Base-by-base conservation (phyloP, 2,329 filamentous ascomycete genomes). In the Phoma sp. region DNA sequence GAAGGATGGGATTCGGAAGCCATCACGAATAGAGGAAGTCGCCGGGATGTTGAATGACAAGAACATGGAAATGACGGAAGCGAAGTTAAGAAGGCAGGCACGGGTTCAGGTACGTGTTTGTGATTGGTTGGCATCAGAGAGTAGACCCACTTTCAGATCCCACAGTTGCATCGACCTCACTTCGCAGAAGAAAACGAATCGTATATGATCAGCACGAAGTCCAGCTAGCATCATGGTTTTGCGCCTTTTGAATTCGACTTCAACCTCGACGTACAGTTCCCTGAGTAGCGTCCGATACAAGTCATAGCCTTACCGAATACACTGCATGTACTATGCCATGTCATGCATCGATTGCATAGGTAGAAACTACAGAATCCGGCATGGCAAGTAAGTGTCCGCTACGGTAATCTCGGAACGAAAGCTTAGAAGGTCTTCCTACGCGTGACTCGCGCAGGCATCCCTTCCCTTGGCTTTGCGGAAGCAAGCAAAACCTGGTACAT, bases 401-500 rank as follows among this genome's bases (percentile, higher is more conserved):
- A 9, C 23, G 23, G 9, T 9, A 9, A 25, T 5, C 23, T 25
- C 9, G 23, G n/a, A n/a, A 25, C 23, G 23, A 5, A 5, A 5
- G 5, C 23, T 29, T 38, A 34, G 14, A 34, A 42, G 7, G 15
- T 18, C 10, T 34, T 45, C 42, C 57, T 59, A 30, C 58, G 59
- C 39, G n/a, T 53, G 11, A 67, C 58, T 28, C 59, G 63, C 21
- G 61, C 60, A 23, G 60, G 68, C 63, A 66, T 66, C 2, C 62
- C 66, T 53, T 64, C 64, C 45, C 59, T 69, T 30, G 57, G 63
- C 54, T 64, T 74, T 49, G 47, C 62, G 21, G 59, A 67, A 48
- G 57, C 66, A 7, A 65, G 51, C n/a, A 69, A 34, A 11, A 71
- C 52, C 50, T 67, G 66, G 53, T 69, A 68, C 51, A 66, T 67